These are phyloP conservation scores for Epichloe aotearoae DNA, from an alignment of 2,329 filamentous ascomycete species.

Conservation along the genomic window DNA sequence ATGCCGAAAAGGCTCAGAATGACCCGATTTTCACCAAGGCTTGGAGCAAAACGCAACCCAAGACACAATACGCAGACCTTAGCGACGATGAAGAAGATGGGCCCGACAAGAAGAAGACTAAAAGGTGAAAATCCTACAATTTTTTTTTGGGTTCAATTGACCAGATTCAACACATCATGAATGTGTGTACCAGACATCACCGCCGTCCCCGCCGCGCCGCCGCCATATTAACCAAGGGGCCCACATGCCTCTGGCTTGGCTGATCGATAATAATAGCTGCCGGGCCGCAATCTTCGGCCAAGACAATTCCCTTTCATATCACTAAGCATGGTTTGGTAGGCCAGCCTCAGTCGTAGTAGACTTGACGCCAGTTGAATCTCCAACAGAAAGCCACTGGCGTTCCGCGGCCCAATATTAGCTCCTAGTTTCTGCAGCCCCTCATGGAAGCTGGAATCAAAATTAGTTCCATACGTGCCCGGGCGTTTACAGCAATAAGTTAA, in stretches of 20 bases:
- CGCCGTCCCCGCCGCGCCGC: not conserved
- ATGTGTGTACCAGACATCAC: not conserved
- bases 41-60: constrained; percentile 83
- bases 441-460: not conserved
- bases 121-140: constrained; percentile 26
- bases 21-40: constrained; percentile 92
- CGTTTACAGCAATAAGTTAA: not conserved
- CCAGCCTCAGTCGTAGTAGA: not conserved
- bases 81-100: constrained; percentile 71
- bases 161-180: not conserved
- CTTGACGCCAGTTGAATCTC: not conserved
- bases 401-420: not conserved
- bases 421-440: not conserved
- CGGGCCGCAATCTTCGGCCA: not conserved
- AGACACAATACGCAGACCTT: constrained; percentile 78
- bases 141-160: not conserved
- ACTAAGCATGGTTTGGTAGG: not conserved
- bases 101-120: constrained; percentile 52
- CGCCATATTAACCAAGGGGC: not conserved
- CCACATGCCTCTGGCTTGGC: not conserved
- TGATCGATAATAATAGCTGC: not conserved
- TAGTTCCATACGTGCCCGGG: not conserved
- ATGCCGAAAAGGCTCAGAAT: constrained; percentile 83
- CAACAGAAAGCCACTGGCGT: not conserved
- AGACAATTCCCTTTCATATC: not conserved